phyloP scores from a whole-genome alignment of 768 basidiomycete genomes.

The Phaffia tasmanica region DNA sequence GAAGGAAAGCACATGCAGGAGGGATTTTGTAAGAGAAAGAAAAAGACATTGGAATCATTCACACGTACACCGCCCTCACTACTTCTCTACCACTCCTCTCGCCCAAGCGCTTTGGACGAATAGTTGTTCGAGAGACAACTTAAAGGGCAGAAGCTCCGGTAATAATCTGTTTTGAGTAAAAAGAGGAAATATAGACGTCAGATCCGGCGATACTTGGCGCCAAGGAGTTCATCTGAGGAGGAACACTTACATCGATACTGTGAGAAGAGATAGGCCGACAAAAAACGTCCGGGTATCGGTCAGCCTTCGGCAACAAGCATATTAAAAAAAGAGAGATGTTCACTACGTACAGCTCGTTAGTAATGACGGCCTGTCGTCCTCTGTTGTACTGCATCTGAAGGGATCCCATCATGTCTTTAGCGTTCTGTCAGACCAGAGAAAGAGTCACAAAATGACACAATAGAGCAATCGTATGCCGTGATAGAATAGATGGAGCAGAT shows the following conservation, averaged over 20 bases:
- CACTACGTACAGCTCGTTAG: conserved; percentile 34
- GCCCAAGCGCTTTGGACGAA: neutral
- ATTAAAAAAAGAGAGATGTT: neutral
- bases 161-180: conserved; percentile 6
- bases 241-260: conserved; percentile 31
- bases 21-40: neutral
- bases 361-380: conserved; percentile 96
- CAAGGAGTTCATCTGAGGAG: neutral
- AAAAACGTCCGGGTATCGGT: neutral
- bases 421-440: conserved; percentile 48
- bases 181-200: too few relatives aligned
- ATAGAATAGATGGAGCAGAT: too few relatives aligned
- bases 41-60: neutral
- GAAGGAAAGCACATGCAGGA: neutral
- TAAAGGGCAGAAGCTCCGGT: conserved; percentile 20
- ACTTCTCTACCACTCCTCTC: neutral
- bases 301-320: neutral
- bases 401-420: conserved; percentile 74
- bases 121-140: neutral
- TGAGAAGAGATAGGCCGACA: neutral
- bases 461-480: too few relatives aligned
- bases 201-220: too few relatives aligned
- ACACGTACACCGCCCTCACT: neutral
- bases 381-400: conserved; percentile 95
- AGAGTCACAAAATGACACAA: too few relatives aligned